Evolutionary conservation across 1,284 basidiomycete genomes (phyloP).

Genomic region (Mycosarcoma mackinlayi): DNA sequence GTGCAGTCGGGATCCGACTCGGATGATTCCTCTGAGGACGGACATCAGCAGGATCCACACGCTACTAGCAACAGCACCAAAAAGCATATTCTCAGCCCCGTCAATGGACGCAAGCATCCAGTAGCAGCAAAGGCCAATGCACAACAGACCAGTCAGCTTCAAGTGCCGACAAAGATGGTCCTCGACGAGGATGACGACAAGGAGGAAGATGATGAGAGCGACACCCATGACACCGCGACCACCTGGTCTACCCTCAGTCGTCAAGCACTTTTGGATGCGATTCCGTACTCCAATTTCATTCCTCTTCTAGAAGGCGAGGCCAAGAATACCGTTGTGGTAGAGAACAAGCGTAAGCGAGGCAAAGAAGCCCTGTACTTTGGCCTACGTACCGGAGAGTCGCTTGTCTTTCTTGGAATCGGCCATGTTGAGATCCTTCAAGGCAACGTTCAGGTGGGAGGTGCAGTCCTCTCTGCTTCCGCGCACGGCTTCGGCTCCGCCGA

Average conservation of each 20-base stretch:
- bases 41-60: constrained; percentile 1
- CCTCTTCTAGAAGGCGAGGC: constrained; percentile 9
- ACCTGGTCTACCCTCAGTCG: constrained; percentile 2
- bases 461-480: constrained; percentile 13
- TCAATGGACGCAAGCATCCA: background rate
- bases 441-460: constrained; percentile 37
- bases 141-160: background rate
- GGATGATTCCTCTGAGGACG: constrained; percentile 27
- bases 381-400: constrained; percentile 22
- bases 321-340: constrained; percentile 13
- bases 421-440: constrained; percentile 28
- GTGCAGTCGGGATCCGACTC: background rate
- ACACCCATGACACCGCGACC: background rate
- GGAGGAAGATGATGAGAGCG: background rate
- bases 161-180: background rate
- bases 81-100: background rate
- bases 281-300: constrained; percentile 39
- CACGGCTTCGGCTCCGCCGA: constrained; percentile 21
- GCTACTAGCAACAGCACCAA: background rate
- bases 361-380: constrained; percentile 33
- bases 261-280: constrained; percentile 22
- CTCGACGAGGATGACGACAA: constrained; percentile 1
- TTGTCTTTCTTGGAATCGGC: constrained; percentile 38
- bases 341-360: constrained; percentile 33
- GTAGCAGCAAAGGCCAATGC: constrained; percentile 11